phyloP scores from a whole-genome alignment of 805 yeast species.

The Monosporozyma servazzii region DNA sequence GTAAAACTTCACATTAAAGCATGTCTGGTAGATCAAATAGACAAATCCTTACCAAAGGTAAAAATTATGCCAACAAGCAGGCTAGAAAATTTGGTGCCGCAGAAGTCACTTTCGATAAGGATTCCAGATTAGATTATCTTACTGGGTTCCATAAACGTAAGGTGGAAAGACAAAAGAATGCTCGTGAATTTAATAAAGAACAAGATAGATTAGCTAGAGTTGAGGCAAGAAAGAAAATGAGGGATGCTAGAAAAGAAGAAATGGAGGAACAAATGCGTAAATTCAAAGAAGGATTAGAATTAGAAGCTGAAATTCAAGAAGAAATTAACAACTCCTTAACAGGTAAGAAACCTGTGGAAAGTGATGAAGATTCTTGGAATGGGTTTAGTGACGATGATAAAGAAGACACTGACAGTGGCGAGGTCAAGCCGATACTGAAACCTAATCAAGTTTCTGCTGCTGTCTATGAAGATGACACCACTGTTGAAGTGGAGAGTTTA shows the following conservation, averaged over 20 bases:
- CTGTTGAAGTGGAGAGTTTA: slow-evolving; percentile 41
- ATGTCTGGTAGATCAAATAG: slow-evolving; percentile 40
- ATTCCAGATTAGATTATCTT: slow-evolving; percentile 68
- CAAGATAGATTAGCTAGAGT: slow-evolving; percentile 62
- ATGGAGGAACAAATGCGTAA: slow-evolving; percentile 47
- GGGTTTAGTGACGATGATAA: slow-evolving; percentile 30
- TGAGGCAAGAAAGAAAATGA: slow-evolving; percentile 58
- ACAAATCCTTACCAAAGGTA: slow-evolving; percentile 82
- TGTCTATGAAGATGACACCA: slow-evolving; percentile 31
- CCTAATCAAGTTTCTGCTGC: slow-evolving; percentile 15
- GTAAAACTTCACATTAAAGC: not conserved
- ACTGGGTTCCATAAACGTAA: slow-evolving; percentile 96
- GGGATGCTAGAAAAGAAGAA: slow-evolving; percentile 58
- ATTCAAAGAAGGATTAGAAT: slow-evolving; percentile 24
- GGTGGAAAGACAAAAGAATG: slow-evolving; percentile 77
- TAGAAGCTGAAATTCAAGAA: slow-evolving; percentile 19
- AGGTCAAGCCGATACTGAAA: slow-evolving; percentile 27
- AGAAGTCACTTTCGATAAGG: slow-evolving; percentile 78
- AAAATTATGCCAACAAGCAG: slow-evolving; percentile 63
- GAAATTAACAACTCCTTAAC: slow-evolving; percentile 14
- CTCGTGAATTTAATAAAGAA: slow-evolving; percentile 66
- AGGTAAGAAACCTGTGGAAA: slow-evolving; percentile 7
- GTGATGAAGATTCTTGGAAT: slow-evolving; percentile 28
- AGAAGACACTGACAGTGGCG: slow-evolving; percentile 8
- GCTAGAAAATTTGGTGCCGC: slow-evolving; percentile 60